phyloP scores from a whole-genome alignment of 2,329 filamentous ascomycete species.

The Hymenoscyphus albidus region DNA sequence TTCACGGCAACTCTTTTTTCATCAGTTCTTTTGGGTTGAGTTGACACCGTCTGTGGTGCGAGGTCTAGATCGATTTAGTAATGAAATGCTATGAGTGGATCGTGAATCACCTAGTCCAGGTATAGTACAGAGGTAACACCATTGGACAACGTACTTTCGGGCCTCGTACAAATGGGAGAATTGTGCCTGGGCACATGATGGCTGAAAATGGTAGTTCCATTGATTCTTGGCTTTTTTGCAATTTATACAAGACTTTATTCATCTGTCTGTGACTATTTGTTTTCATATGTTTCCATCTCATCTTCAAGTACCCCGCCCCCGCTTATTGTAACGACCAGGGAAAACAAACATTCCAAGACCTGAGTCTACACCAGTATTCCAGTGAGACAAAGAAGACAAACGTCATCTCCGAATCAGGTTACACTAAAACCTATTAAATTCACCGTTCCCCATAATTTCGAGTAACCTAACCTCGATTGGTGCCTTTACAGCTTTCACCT shows the following conservation, averaged over 20 bases:
- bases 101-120: not conserved
- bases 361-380: not conserved
- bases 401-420: slow-evolving; percentile 1
- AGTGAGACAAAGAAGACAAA: not conserved
- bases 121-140: not conserved
- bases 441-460: not conserved
- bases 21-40: not conserved
- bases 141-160: not conserved
- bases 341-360: not conserved
- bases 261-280: not conserved
- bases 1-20: not conserved
- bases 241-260: not conserved
- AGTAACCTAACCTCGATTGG: not conserved
- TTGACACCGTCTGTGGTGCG: not conserved
- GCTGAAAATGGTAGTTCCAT: not conserved
- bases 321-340: not conserved
- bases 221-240: not conserved
- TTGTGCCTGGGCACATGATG: slow-evolving; percentile 2
- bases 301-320: not conserved
- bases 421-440: not conserved
- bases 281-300: not conserved
- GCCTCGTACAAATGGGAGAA: not conserved
- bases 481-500: not conserved
- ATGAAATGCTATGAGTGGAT: slow-evolving; percentile 6
- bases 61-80: not conserved